Evolutionary conservation across 805 yeast species (phyloP), one percentile per base, ranked within the genome.

Genomic region (Kregervanrija fluxuum): DNA sequence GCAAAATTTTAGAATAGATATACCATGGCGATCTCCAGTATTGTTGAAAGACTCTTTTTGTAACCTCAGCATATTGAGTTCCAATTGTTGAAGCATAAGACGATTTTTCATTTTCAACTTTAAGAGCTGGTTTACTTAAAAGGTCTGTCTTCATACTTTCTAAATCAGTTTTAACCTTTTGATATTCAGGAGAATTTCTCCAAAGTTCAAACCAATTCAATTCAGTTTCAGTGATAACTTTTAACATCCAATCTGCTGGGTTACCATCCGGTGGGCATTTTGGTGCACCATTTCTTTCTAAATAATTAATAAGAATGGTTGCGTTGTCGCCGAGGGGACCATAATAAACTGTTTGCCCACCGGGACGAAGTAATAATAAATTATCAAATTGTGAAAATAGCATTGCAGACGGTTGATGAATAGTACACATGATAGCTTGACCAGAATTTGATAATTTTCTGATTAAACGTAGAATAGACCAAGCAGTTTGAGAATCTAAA

Each of bases 171-270:
- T 74, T 72, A 17, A 82, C 76, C 9, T 69, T 78, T 41, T 64
- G 54, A 53, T 71, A 74, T 59, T 86, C 88, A 0, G 65, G 62
- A 31, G 93, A 84, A 38, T 71, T 68, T 56, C 70, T 62, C 95
- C 96, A 85, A 39, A 81, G 85, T 55, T 82, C 79, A 53, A 75
- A 69, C 56, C 79, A 82, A 61, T 82, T 82, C 61, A 77, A 80
- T 39, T 68, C 69, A 31, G 87, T 86, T 41, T 87, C 86, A 53
- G 88, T 87, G 52, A 82, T 82, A 50, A 78, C 83, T 49, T 82
- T 84, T 61, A 87, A 70, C 93, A 87, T 87, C 91, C 93, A 87
- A 66, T 85, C 95, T 11, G 88, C 89, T 13, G 90, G 90, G 51
- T 83, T 83, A 6, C 84, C 86, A 40, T 71, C 68, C 3, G 68